Evolutionary conservation across 345 rosid genomes (phyloP), one percentile per base, ranked within the genome.

Genomic region (Salix caprea): DNA sequence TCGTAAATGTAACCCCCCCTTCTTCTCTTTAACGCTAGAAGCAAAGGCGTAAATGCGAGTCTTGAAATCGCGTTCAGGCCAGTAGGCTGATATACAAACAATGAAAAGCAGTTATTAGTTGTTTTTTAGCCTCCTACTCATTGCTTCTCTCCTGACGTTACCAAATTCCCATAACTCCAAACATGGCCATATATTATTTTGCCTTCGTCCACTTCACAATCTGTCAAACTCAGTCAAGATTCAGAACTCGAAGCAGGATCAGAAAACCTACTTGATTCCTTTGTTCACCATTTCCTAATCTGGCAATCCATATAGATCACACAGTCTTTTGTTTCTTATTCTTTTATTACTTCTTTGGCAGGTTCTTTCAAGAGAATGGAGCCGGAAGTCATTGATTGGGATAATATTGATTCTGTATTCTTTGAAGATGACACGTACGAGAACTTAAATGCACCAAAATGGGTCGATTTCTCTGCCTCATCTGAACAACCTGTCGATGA

Each of bases 401-500:
- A 52, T 76, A 44, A 16, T 80, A 73, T 76, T 21, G 74, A 83
- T 21, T 83, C 85, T 6, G 23, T 34, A 0, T 82, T 68, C 58
- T 67, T 73, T 52, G 78, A 76, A 74, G 85, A 83, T 23, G 64
- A 66, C 14, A n/a, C 32, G 1, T 83, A 83, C 64, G 83, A 83
- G 78, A 37, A 58, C 71, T 64, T 83, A 36, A 60, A 70, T 70
- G 83, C 80, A 39, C 83, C 82, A 30, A 70, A 73, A 76, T 83
- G 85, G 85, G 70, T 83, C 60, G 74, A 83, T 60, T 80, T 82
- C 37, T 76, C 76, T 21, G 70, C 36, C 48, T 78, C 67, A 23
- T 5, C 16, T 26, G 73, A 79, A 32, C 58, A 23, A 2, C 30
- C 58, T 64, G 23, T 56, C 7, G 75, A 73, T 19, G 82, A 73